Evolutionary conservation across 2,329 filamentous ascomycete genomes (phyloP).

Genomic region (Cytospora chrysosperma): DNA sequence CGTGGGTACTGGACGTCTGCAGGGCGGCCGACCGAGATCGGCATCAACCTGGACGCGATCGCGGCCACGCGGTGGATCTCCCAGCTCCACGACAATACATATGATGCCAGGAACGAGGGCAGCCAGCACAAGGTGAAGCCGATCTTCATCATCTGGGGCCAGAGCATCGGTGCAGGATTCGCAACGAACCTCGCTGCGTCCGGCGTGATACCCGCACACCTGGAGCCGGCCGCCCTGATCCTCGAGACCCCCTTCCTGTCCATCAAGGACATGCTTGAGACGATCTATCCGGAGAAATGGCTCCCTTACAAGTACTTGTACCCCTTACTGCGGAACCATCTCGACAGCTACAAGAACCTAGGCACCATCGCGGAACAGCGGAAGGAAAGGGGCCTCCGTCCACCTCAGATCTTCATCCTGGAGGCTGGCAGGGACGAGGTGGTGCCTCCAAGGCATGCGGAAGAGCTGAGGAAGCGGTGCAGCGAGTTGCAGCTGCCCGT

Average conservation of each 20-base stretch:
- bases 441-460: conserved; percentile 52
- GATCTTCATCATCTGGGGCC: conserved; percentile 68
- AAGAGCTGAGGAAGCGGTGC: conserved; percentile 47
- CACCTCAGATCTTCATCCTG: conserved; percentile 48
- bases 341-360: conserved; percentile 55
- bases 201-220: conserved; percentile 38
- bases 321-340: conserved; percentile 68
- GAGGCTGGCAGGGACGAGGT: conserved; percentile 60
- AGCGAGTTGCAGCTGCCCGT: conserved; percentile 46
- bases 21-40: conserved; percentile 67
- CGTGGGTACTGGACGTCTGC: conserved; percentile 77
- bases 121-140: conserved; percentile 30
- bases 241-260: conserved; percentile 77
- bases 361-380: conserved; percentile 39
- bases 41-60: conserved; percentile 66
- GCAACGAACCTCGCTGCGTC: conserved; percentile 60
- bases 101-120: conserved; percentile 22
- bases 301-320: conserved; percentile 73
- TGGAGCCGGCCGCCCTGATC: conserved; percentile 51
- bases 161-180: conserved; percentile 73
- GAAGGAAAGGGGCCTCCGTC: conserved; percentile 25
- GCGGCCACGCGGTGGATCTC: conserved; percentile 64
- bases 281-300: conserved; percentile 76
- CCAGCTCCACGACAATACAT: conserved; percentile 37
- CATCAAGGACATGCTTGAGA: conserved; percentile 67